Conservation (phyloP, 2,329 filamentous ascomycete species). For the Colletotrichum graminicola region DNA sequence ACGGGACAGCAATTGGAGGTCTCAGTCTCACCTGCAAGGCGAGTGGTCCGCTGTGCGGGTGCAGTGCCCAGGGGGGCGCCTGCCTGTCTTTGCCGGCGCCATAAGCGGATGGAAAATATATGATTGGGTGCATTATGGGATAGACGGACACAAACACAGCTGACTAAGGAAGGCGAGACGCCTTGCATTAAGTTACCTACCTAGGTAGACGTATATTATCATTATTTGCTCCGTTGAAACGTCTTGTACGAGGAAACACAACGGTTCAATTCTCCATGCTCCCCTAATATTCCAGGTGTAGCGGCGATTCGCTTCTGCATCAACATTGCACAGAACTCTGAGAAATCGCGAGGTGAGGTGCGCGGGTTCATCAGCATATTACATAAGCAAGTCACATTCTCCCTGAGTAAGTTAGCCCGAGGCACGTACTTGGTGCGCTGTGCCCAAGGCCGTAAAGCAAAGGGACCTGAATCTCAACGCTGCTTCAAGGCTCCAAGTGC, state of each 20-base stretch:
- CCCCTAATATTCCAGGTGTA: background rate
- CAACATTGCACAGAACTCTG: background rate
- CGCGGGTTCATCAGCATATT: background rate
- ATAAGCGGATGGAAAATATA: slow-evolving; percentile 28
- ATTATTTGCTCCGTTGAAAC: background rate
- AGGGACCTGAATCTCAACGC: background rate
- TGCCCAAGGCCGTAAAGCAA: background rate
- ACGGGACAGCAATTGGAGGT: slow-evolving; percentile 22
- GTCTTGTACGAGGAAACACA: background rate
- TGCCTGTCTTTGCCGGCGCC: slow-evolving; percentile 12
- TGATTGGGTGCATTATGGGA: slow-evolving; percentile 25
- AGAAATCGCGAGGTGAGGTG: background rate
- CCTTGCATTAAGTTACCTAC: background rate
- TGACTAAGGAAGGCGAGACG: slow-evolving; percentile 7
- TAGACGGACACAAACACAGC: background rate
- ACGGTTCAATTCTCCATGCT: too few relatives aligned
- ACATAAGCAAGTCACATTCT: slow-evolving; percentile 4
- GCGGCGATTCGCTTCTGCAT: background rate
- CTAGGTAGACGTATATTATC: background rate
- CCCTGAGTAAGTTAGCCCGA: background rate
- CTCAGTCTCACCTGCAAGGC: slow-evolving; percentile 21
- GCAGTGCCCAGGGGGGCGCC: background rate
- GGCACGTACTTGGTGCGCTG: background rate
- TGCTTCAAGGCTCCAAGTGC: background rate
- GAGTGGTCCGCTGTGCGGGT: background rate